phyloP scores from a whole-genome alignment of 441 rosid species.

The Gossypium laxum region DNA sequence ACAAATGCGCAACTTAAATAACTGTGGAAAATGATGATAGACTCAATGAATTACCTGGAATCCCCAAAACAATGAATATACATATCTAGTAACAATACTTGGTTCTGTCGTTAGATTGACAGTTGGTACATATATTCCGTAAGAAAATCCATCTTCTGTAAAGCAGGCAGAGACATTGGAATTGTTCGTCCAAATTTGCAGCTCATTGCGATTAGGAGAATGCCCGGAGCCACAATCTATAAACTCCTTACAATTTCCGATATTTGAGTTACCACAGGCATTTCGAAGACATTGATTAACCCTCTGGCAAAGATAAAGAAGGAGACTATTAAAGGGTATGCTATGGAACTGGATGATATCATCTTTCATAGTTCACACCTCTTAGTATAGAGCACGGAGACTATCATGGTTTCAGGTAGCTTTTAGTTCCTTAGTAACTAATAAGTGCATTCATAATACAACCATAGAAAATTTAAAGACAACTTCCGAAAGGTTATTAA shows the following conservation, averaged over 20 bases:
- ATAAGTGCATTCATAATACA: background rate
- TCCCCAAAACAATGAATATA: constrained; percentile 83
- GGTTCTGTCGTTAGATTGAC: constrained; percentile 43
- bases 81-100: constrained; percentile 45
- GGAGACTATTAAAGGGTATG: background rate
- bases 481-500: background rate
- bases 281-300: constrained; percentile 68
- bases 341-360: background rate
- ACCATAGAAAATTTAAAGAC: background rate
- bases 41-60: constrained; percentile 51
- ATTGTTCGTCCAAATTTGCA: constrained; percentile 32
- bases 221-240: constrained; percentile 54
- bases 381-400: background rate
- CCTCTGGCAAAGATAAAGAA: constrained; percentile 41
- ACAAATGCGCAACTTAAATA: background rate
- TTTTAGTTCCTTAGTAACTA: background rate
- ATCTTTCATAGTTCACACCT: background rate
- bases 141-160: constrained; percentile 28
- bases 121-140: constrained; percentile 51
- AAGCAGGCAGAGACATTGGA: constrained; percentile 44
- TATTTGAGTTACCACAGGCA: constrained; percentile 31
- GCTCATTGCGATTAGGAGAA: rapidly evolving
- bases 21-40: background rate
- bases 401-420: background rate
- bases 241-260: constrained; percentile 18